Conservation (phyloP, 805 yeast species). For the Maudiozyma barnettii region DNA sequence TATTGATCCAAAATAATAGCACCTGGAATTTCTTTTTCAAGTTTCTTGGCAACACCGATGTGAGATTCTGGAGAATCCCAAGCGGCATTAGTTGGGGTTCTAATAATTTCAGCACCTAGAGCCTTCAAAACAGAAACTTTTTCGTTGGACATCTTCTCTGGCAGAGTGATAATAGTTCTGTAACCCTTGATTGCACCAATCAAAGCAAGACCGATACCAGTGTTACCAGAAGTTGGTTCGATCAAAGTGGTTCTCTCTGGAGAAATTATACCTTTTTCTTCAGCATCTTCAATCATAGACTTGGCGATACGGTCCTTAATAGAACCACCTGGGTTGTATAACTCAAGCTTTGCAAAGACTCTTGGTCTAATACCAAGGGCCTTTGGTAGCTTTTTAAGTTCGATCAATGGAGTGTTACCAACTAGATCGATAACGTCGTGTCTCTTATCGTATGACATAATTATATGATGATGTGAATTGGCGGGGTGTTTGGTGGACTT, state of each 20-base stretch:
- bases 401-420: constrained; percentile 78
- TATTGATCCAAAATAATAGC: constrained; percentile 81
- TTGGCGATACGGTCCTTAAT: constrained; percentile 84
- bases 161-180: constrained; percentile 77
- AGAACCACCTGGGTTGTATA: constrained; percentile 84
- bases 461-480: background rate
- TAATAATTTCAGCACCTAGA: constrained; percentile 79
- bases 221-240: constrained; percentile 87
- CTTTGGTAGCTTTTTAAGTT: constrained; percentile 67
- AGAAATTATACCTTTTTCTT: constrained; percentile 61
- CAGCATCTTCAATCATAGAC: constrained; percentile 81
- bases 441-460: constrained; percentile 17
- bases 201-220: constrained; percentile 83
- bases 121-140: constrained; percentile 83
- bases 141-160: constrained; percentile 88
- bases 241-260: constrained; percentile 74
- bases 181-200: constrained; percentile 83
- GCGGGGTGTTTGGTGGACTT: background rate
- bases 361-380: constrained; percentile 64
- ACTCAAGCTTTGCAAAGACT: constrained; percentile 65
- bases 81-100: constrained; percentile 89
- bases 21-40: constrained; percentile 76
- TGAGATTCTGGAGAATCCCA: constrained; percentile 90
- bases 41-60: constrained; percentile 74
- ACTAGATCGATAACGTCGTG: constrained; percentile 58